These are phyloP conservation scores for Gastrolobium bilobum DNA, from an alignment of 306 rosid species.

Conservation along the genomic window DNA sequence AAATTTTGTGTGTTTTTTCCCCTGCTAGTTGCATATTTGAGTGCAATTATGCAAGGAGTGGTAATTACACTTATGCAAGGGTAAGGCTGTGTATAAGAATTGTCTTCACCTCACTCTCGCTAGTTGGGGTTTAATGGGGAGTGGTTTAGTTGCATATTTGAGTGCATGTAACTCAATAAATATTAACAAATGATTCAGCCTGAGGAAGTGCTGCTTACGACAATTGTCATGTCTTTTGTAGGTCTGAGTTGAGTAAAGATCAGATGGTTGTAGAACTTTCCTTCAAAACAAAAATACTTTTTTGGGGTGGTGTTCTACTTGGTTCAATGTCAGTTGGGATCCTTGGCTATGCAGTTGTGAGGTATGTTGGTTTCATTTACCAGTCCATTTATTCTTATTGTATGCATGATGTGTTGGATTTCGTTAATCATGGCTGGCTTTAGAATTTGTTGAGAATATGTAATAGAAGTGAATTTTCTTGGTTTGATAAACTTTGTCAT, in stretches of 20 bases:
- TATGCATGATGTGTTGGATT: background rate
- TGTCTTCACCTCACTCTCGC: no score
- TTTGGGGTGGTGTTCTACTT: constrained; percentile 72
- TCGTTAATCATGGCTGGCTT: constrained; percentile 33
- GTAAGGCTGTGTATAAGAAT: no score
- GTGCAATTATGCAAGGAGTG: background rate
- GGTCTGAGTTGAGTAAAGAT: constrained; percentile 85
- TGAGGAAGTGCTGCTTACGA: constrained; percentile 29
- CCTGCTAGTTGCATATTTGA: constrained; percentile 8
- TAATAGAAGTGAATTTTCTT: background rate
- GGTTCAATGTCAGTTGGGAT: constrained; percentile 81
- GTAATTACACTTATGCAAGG: no score
- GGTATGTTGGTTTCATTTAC: constrained; percentile 55
- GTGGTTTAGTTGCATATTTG: constrained; percentile 7
- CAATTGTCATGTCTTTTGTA: constrained; percentile 54
- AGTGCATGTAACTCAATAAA: background rate
- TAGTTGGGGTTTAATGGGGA: no score
- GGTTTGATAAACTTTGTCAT: constrained; percentile 23
- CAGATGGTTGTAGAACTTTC: constrained; percentile 80
- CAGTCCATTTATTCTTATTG: constrained; percentile 17
- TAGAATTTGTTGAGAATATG: background rate
- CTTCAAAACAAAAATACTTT: constrained; percentile 58
- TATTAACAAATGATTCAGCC: constrained; percentile 28
- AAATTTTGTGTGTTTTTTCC: background rate
- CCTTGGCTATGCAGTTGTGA: constrained; percentile 77